Percentiles rank a stretch among this genome's conserved stretches.
Evolutionary conservation across 2,329 filamentous ascomycete species (phyloP).

Genomic region (Exophiala sideris): DNA sequence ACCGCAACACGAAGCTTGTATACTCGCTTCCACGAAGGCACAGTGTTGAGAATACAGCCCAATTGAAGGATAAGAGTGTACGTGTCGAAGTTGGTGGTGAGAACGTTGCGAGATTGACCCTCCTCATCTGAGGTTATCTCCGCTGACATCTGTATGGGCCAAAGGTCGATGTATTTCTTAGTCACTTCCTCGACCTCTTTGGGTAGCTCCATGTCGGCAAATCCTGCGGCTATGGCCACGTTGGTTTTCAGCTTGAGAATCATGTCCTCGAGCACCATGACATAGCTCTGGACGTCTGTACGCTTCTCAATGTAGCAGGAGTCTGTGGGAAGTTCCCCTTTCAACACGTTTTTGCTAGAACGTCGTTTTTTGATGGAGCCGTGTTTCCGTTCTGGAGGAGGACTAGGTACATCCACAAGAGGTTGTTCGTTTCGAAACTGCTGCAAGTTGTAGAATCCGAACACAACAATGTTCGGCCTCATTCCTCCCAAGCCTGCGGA

Average conservation of each 20-base stretch:
- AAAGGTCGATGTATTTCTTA: conserved; percentile 81
- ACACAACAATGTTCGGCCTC: conserved; percentile 80
- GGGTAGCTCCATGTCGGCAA: conserved; percentile 72
- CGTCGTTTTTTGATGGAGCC: conserved; percentile 14
- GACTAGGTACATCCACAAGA: conserved; percentile 55
- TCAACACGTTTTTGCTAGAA: conserved; percentile 35
- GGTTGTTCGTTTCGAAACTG: conserved; percentile 64
- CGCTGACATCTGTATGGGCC: conserved; percentile 92
- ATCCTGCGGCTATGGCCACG: conserved; percentile 79
- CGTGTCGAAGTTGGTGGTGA: conserved; percentile 89
- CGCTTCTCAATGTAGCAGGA: conserved; percentile 64
- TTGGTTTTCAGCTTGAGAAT: conserved; percentile 75
- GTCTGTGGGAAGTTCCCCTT: conserved; percentile 65
- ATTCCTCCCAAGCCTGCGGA: conserved; percentile 81
- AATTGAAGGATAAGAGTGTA: conserved; percentile 84
- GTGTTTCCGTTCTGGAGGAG: conserved; percentile 33
- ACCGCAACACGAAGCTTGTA: conserved; percentile 75
- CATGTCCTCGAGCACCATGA: conserved; percentile 79
- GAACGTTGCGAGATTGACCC: conserved; percentile 53
- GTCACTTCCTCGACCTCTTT: conserved; percentile 54
- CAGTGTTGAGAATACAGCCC: conserved; percentile 78
- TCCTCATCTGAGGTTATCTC: conserved; percentile 65
- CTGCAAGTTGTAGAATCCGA: conserved; percentile 77
- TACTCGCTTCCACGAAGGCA: conserved; percentile 72
- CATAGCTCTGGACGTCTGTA: conserved; percentile 69